phyloP scores from a whole-genome alignment of 176 grass and related monocot species.

The Leersia perrieri region DNA sequence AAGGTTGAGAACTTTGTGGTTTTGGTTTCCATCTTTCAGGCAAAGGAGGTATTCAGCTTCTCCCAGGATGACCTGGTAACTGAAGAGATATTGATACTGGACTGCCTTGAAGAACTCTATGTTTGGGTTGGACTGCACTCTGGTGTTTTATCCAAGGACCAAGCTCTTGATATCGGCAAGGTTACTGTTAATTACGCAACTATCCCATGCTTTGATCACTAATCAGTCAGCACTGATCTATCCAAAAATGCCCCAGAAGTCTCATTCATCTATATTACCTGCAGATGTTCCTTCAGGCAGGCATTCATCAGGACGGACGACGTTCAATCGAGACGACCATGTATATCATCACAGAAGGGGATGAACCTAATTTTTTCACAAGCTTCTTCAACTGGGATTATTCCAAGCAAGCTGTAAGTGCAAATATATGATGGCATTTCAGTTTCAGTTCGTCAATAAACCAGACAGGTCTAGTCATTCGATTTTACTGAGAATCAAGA shows the following conservation, averaged over 20 bases:
- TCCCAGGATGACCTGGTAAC: conserved; percentile 85
- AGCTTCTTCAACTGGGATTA: conserved; percentile 78
- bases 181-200: conserved; percentile 27
- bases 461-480: neutral
- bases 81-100: conserved; percentile 77
- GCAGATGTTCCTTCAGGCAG: conserved; percentile 71
- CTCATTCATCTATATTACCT: conserved; percentile 20
- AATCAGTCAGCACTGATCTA: no score
- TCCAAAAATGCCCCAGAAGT: neutral
- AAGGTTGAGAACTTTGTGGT: neutral
- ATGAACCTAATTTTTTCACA: conserved; percentile 78
- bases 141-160: conserved; percentile 45
- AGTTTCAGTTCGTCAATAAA: conserved; percentile 4
- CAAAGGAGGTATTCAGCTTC: conserved; percentile 86
- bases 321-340: conserved; percentile 43
- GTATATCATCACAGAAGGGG: conserved; percentile 72
- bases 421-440: neutral
- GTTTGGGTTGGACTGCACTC: conserved; percentile 75
- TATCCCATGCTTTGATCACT: neutral
- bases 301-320: conserved; percentile 28
- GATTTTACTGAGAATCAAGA: neutral
- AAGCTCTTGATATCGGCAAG: conserved; percentile 62
- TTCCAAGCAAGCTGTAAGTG: conserved; percentile 55
- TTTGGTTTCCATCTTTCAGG: conserved; percentile 43
- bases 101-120: conserved; percentile 60